Evolutionary conservation across 177 flowering plant species (phyloP), one percentile per base, ranked within the genome.

Genomic region (Vitis hybrid): DNA sequence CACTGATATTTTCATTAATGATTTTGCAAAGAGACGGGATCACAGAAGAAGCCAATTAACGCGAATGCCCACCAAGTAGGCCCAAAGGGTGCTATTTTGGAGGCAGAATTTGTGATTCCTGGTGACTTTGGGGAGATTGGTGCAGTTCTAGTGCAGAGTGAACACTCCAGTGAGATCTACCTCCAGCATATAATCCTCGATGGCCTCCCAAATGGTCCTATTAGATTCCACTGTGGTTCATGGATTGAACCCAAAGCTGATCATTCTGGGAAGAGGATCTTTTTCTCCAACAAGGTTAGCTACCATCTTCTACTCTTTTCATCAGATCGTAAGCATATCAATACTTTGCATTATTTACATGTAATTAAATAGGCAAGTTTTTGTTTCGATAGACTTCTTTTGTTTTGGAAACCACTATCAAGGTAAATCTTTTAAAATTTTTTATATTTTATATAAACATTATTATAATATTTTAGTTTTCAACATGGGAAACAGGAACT

Each of bases 91-190:
- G 77, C 74, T 27, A 76, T 71, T 6, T 92, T 90, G 27, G 92
- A 86, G 76, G 69, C 81, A 1, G 57, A 68, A 0, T 85, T 92
- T 32, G 48, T 3, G 12, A 65, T 94, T 2, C 84, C 83, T 1
- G 35, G 24, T 1, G 79, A 72, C 48, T 95, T 89, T 52, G 98
- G 99, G 5, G 78, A 66, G 17, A 35, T 88, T 1, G 99, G 99
- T 0, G 98, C 87, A 0, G 46, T 95, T 11, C 0, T 82, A 2
- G 83, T 95, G 15, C 82, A 81, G 64, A 93, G 93, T 70, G 87
- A 88, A 68, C 94, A 93, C 78, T 87, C 76, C 71, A 81, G 71
- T 61, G 99, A 93, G 83, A 81, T 91, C 83, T 87, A 9, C 69
- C 41, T 93, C 9, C 65, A 82, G n/a, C 70, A 76, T 55, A 84